Percentiles rank a stretch among this genome's conserved stretches.
Evolutionary conservation across 148 eudicot genomes (phyloP).

Genomic region (Fagopyrum esculentum): DNA sequence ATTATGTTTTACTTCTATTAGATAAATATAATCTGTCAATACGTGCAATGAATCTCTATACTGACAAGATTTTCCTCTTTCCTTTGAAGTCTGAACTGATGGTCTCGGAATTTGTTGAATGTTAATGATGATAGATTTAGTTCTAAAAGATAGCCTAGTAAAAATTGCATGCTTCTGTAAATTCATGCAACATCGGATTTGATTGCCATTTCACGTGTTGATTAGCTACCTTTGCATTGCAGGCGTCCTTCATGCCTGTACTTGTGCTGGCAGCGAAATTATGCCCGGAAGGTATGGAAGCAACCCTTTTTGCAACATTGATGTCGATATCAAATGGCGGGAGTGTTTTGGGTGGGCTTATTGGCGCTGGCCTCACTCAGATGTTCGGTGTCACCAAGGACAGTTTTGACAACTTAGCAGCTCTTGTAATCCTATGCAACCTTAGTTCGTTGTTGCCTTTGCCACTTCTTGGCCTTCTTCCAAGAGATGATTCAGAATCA

Average conservation of each 20-base stretch:
- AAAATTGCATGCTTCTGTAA: too few relatives aligned
- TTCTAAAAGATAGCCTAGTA: too few relatives aligned
- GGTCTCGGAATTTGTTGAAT: too few relatives aligned
- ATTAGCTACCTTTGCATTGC: slow-evolving; percentile 16
- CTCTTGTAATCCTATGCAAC: slow-evolving; percentile 76
- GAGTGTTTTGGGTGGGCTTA: slow-evolving; percentile 75
- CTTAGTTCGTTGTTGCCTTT: slow-evolving; percentile 88
- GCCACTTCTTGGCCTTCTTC: slow-evolving; percentile 80
- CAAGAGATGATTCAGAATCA: slow-evolving; percentile 36
- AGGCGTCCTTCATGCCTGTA: slow-evolving; percentile 98
- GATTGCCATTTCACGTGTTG: not conserved
- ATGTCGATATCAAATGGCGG: slow-evolving; percentile 96
- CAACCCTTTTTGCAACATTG: slow-evolving; percentile 94
- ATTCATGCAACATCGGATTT: not conserved
- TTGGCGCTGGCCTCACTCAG: slow-evolving; percentile 92
- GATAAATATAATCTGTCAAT: not conserved
- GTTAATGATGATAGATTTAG: too few relatives aligned
- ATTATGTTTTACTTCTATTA: not conserved
- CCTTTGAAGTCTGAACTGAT: too few relatives aligned
- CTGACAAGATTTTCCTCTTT: too few relatives aligned
- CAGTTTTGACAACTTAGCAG: slow-evolving; percentile 60
- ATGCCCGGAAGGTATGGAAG: slow-evolving; percentile 96
- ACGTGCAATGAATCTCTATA: not conserved
- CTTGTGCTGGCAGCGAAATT: slow-evolving; percentile 89
- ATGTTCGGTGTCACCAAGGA: slow-evolving; percentile 81